These are phyloP conservation scores for Cyberlindnera saturnus DNA, from an alignment of 805 yeast species.

Conservation along the genomic window DNA sequence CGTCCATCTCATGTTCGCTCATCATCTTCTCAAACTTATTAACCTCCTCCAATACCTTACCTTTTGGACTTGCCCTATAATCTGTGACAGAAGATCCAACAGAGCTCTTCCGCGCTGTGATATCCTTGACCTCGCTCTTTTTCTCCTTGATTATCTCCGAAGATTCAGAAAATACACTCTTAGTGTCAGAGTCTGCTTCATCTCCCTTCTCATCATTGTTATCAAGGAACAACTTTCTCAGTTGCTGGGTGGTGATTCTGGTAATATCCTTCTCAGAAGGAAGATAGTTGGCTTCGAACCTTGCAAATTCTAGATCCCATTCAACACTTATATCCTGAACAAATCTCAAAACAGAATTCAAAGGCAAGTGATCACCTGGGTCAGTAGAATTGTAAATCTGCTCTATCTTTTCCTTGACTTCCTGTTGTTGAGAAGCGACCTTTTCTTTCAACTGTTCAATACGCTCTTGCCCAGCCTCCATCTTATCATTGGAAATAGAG, in stretches of 20 bases:
- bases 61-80: conserved; percentile 15
- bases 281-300: conserved; percentile 69
- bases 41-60: conserved; percentile 26
- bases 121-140: conserved; percentile 4
- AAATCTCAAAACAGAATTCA: conserved; percentile 63
- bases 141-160: conserved; percentile 9
- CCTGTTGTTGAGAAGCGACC: conserved; percentile 44
- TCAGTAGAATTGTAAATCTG: conserved; percentile 47
- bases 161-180: conserved; percentile 2
- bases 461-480: conserved; percentile 58
- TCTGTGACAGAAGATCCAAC: conserved; percentile 3
- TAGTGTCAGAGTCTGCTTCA: conserved; percentile 11
- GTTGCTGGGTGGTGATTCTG: conserved; percentile 80
- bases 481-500: conserved; percentile 62
- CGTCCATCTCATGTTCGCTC: conserved; percentile 12
- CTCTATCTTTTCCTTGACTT: conserved; percentile 40
- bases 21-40: conserved; percentile 26
- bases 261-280: conserved; percentile 94
- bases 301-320: conserved; percentile 82
- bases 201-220: conserved; percentile 28
- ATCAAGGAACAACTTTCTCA: conserved; percentile 67
- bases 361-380: conserved; percentile 60
- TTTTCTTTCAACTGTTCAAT: conserved; percentile 52
- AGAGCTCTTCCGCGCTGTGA: conserved; percentile 1
- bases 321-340: conserved; percentile 77